A percentile compares a stretch with the other conserved stretches of the same genome.
These are phyloP conservation scores for Loxodes magnus DNA, from an alignment of 73 alveolate genomes.

Conservation along the genomic window DNA sequence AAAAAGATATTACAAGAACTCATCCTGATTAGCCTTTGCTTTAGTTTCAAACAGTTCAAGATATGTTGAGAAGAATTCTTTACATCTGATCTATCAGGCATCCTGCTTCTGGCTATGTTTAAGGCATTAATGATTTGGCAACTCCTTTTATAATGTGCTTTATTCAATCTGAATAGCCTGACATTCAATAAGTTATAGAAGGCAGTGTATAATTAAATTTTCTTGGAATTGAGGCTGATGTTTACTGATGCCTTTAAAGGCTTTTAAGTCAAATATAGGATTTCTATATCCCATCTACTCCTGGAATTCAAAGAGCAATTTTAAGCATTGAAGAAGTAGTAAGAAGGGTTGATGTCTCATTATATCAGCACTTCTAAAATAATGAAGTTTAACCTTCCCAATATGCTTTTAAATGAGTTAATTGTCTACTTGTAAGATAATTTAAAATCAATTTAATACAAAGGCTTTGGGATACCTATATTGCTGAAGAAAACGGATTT, in stretches of 20 bases:
- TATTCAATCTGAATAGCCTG: slow-evolving; percentile 27
- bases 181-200: slow-evolving; percentile 18
- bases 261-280: slow-evolving; percentile 61
- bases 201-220: slow-evolving; percentile 22
- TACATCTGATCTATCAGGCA: slow-evolving; percentile 81
- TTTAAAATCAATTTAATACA: slow-evolving; percentile 42
- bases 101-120: slow-evolving; percentile 84
- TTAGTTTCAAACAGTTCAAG: slow-evolving; percentile 26
- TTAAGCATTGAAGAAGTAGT: slow-evolving; percentile 49
- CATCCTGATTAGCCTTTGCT: slow-evolving; percentile 53
- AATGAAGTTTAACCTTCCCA: slow-evolving; percentile 51
- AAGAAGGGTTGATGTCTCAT: slow-evolving; percentile 42
- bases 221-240: slow-evolving; percentile 50
- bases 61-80: slow-evolving; percentile 57
- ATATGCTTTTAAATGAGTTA: slow-evolving; percentile 76
- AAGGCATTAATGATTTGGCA: slow-evolving; percentile 78
- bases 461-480: slow-evolving; percentile 73
- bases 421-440: slow-evolving; percentile 68
- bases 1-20: slow-evolving; percentile 70
- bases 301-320: slow-evolving; percentile 64
- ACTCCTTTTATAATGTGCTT: slow-evolving; percentile 59
- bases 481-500: slow-evolving; percentile 72
- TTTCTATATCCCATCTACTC: slow-evolving; percentile 54
- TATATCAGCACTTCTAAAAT: slow-evolving; percentile 30
- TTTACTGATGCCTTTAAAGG: slow-evolving; percentile 57